A percentile compares a stretch with the other conserved stretches of the same genome.
These are phyloP conservation scores for Ceratocystis variospora DNA, from an alignment of 2,329 filamentous ascomycete genomes.

Conservation along the genomic window DNA sequence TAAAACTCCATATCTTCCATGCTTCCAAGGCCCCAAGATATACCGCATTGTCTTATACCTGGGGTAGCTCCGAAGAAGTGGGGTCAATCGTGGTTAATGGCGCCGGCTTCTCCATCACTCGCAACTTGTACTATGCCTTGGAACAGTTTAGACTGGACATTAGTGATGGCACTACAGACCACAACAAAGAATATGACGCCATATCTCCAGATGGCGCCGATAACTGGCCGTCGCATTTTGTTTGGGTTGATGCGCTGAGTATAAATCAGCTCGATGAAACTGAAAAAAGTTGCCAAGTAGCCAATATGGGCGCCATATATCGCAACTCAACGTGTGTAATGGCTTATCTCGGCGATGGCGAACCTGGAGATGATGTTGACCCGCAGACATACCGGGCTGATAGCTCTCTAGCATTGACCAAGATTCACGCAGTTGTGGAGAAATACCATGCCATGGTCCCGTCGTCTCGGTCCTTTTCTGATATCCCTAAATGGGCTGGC, in stretches of 20 bases:
- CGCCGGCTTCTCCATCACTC: conserved; percentile 21
- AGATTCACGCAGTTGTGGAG: conserved; percentile 18
- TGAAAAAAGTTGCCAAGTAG: conserved; percentile 23
- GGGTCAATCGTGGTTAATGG: conserved; percentile 22
- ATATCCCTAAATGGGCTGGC: conserved; percentile 17
- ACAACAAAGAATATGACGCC: neutral
- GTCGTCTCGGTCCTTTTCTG: conserved; percentile 5
- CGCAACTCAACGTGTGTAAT: conserved; percentile 20
- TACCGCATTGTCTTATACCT: conserved; percentile 24
- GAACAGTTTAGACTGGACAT: conserved; percentile 22
- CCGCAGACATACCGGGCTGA: neutral
- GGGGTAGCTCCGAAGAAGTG: conserved; percentile 21
- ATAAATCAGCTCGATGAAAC: conserved; percentile 22
- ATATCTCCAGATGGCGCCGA: conserved; percentile 1
- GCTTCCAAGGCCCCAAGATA: conserved; percentile 20
- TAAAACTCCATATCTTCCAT: conserved; percentile 16
- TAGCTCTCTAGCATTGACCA: conserved; percentile 14
- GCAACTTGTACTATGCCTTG: conserved; percentile 24
- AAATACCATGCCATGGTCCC: conserved; percentile 15
- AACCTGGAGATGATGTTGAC: neutral
- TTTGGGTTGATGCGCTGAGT: conserved; percentile 24
- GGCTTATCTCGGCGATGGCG: conserved; percentile 20
- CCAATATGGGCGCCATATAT: conserved; percentile 22
- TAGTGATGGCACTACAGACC: conserved; percentile 14
- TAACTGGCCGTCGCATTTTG: conserved; percentile 15